phyloP scores from a whole-genome alignment of 192 early-diverging fungal genomes.

The Mortierella hygrophila region DNA sequence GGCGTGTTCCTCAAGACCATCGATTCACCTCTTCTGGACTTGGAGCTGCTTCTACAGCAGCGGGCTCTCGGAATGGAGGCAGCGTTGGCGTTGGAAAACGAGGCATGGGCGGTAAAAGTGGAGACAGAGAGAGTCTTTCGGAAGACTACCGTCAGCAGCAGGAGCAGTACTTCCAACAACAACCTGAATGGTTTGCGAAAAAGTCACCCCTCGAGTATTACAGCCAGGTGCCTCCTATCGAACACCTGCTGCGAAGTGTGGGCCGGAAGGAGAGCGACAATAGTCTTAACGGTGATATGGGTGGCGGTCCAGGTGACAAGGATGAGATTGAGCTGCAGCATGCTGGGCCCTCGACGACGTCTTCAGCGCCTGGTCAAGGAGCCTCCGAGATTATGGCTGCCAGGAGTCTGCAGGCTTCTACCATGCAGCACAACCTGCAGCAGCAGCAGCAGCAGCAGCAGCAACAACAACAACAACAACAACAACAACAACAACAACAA shows the following conservation, averaged over 20 bases:
- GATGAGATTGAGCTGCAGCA: not conserved
- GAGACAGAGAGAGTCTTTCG: not conserved
- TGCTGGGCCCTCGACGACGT: not conserved
- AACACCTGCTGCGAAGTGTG: not conserved
- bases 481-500: not conserved
- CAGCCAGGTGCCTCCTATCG: slow-evolving; percentile 21
- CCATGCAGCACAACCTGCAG: not conserved
- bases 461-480: not conserved
- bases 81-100: not conserved
- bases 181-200: slow-evolving; percentile 35
- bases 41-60: not conserved
- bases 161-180: not conserved
- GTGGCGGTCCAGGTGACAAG: not conserved
- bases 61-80: not conserved
- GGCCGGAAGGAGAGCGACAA: not conserved
- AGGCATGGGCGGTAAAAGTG: not conserved
- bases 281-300: not conserved
- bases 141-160: slow-evolving; percentile 7
- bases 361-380: slow-evolving; percentile 2
- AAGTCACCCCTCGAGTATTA: slow-evolving; percentile 39
- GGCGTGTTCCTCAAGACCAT: not conserved
- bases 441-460: not conserved
- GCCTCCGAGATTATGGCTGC: slow-evolving; percentile 1
- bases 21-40: not conserved
- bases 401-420: not conserved